Conservation (phyloP, 2,329 filamentous ascomycete species). For the Nakataea oryzae region DNA sequence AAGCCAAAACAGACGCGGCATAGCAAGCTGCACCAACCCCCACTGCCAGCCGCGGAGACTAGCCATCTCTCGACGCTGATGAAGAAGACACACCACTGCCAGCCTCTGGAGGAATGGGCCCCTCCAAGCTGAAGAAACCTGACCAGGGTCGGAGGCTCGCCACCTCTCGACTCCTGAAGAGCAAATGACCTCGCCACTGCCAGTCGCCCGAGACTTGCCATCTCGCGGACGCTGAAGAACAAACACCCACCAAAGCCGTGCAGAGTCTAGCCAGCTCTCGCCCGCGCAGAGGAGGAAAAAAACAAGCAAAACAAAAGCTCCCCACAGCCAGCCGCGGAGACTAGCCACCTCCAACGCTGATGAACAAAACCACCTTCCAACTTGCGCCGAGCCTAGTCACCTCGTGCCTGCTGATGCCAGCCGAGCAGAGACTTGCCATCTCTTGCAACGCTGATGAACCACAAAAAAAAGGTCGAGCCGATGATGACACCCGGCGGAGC, state of each 20-base stretch:
- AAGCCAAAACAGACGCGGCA: not conserved
- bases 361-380: too few relatives aligned
- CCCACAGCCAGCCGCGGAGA: not conserved
- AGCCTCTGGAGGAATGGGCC: not conserved
- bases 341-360: not conserved
- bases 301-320: not conserved
- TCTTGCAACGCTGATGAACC: not conserved
- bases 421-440: not conserved
- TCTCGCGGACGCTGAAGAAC: not conserved
- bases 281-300: not conserved
- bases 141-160: not conserved
- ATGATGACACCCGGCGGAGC: not conserved
- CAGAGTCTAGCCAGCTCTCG: not conserved
- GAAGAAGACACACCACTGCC: not conserved
- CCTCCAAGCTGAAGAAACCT: not conserved
- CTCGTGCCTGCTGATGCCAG: too few relatives aligned
- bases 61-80: not conserved
- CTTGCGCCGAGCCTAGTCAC: too few relatives aligned
- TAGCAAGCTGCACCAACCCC: not conserved
- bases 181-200: not conserved
- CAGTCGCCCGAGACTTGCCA: not conserved
- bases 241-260: not conserved
- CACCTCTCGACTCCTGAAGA: not conserved
- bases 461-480: not conserved
- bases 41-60: not conserved